phyloP scores from a whole-genome alignment of 148 eudicot species.

The Pouteria glomerata region DNA sequence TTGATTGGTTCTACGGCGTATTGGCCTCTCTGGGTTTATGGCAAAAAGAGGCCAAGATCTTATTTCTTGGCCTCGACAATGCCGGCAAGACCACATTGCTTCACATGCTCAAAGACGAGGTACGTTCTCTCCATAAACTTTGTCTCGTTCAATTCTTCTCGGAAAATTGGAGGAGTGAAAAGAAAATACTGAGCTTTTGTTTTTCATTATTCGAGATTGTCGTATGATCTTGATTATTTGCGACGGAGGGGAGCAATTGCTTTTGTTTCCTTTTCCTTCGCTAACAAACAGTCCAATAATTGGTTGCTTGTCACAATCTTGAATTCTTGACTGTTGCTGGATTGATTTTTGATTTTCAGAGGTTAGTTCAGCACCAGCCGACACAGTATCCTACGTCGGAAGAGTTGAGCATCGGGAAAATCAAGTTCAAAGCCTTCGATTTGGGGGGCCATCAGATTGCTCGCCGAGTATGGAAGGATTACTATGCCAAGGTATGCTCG shows the following conservation, averaged over 20 bases:
- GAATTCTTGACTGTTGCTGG: background rate
- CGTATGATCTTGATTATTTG: background rate
- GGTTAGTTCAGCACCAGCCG: too few relatives aligned
- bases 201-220: background rate
- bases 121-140: background rate
- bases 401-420: too few relatives aligned
- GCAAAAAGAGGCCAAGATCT: background rate
- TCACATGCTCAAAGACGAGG: background rate
- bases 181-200: background rate
- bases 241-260: background rate
- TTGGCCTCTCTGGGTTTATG: background rate
- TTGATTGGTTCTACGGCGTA: background rate
- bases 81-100: background rate
- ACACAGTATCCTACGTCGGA: background rate
- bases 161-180: background rate
- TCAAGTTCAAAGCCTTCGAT: too few relatives aligned
- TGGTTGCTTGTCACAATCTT: background rate
- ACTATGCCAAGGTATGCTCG: too few relatives aligned
- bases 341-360: background rate
- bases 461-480: too few relatives aligned
- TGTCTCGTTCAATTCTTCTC: background rate
- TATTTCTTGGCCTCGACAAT: too few relatives aligned
- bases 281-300: background rate
- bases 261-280: background rate
- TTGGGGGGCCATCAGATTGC: too few relatives aligned